A percentile compares a stretch with the other conserved stretches of the same genome.
Evolutionary conservation across 2,329 filamentous ascomycete species (phyloP).

Genomic region (Fusarium sp.): DNA sequence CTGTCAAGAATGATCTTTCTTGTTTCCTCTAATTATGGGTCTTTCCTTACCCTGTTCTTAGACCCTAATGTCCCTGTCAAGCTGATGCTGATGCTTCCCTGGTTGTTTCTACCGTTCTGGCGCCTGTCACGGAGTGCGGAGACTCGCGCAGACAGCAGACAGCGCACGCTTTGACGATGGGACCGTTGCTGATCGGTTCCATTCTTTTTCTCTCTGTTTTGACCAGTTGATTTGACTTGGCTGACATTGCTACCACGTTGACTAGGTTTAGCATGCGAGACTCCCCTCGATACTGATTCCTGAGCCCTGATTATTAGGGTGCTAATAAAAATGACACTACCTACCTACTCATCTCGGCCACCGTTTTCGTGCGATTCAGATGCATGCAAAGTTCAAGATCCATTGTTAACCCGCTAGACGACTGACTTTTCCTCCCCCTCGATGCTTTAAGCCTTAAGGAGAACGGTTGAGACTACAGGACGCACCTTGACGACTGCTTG

Average conservation of each 20-base stretch:
- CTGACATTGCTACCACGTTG: background rate
- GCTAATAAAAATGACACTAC: background rate
- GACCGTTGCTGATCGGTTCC: constrained; percentile 38
- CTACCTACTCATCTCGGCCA: background rate
- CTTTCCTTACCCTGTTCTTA: background rate
- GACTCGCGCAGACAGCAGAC: constrained; percentile 6
- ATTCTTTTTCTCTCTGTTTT: constrained; percentile 29
- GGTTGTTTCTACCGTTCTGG: constrained; percentile 42
- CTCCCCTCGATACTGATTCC: background rate
- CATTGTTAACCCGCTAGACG: background rate
- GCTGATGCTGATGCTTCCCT: constrained; percentile 35
- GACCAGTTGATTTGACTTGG: background rate
- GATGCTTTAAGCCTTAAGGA: constrained; percentile 18
- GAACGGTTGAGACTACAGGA: constrained; percentile 31
- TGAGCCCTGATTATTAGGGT: background rate
- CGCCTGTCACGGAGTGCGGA: constrained; percentile 22
- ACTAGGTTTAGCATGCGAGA: background rate
- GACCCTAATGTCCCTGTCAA: constrained; percentile 20
- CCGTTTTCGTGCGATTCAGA: constrained; percentile 33
- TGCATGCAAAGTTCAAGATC: constrained; percentile 4
- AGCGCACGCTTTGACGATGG: constrained; percentile 20
- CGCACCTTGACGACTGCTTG: constrained; percentile 29
- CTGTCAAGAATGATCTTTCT: constrained; percentile 30
- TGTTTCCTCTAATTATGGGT: constrained; percentile 21
- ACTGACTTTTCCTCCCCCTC: constrained; percentile 12